Evolutionary conservation across 345 rosid genomes (phyloP), one percentile per base, ranked within the genome.

Genomic region (Triadica sebifera): DNA sequence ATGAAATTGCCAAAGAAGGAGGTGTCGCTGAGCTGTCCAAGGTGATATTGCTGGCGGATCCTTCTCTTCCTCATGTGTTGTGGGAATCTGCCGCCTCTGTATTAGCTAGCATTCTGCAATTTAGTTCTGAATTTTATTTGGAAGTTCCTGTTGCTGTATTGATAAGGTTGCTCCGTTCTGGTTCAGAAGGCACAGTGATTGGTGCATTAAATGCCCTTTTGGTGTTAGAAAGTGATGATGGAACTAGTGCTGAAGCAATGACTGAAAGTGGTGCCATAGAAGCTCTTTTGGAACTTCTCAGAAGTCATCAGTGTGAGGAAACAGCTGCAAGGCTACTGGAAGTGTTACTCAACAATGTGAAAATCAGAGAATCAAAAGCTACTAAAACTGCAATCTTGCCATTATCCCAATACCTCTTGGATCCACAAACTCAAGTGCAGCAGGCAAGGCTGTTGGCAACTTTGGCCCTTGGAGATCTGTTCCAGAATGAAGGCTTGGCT

Each of bases 1-100:
- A 91, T 72, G 99, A 91, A 78, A 91, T 96, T 73, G 98, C 97
- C 39, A 93, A 93, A 81, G 98, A 93, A 79, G 97, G 98, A 60
- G 99, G 99, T 57, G 98, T 93, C 68, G 70, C 76, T 72, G 99
- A 96, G 87, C 88, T 93, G 63, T 93, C 98, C 38, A 91, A 88
- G 85, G 94, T 96, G 72, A 89, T 96, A 78, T 81, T 96, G 72
- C 98, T 89, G 84, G 93, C 97, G 58, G 98, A 93, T 85, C 97
- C 95, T 73, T 87, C 93, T 19, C 93, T 91, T 75, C 91, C 97
- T 57, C 93, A 91, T 76, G 87, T 89, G 13, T 83, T 93, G 81
- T 91, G 99, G 98, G 99, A 93, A 82, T 96, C 97, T 71, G 93
- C 97, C 61, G 96, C 99, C 67, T 86, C 93, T 59, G 97, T 93